Conservation (phyloP, 2,329 filamentous ascomycete species). For the Apiospora rasikravindrae region DNA sequence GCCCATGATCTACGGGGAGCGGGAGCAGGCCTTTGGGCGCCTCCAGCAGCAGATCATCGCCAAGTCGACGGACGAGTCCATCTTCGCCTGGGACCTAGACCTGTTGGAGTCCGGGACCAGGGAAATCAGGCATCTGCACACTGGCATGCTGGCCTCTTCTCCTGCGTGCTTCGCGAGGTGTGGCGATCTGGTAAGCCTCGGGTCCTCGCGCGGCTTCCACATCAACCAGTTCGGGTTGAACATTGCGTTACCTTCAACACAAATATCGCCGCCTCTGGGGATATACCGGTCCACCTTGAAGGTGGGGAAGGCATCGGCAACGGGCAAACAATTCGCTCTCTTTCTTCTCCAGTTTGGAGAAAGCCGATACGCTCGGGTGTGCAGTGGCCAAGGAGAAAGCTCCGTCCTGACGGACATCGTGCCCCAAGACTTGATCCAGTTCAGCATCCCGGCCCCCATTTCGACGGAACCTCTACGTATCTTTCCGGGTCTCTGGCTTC, state of each 20-base stretch:
- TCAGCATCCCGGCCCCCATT: background rate
- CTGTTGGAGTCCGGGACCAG: background rate
- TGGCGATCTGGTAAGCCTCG: background rate
- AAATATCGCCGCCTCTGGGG: background rate
- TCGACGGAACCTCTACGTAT: background rate
- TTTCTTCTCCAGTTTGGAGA: background rate
- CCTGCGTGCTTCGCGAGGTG: background rate
- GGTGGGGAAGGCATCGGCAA: background rate
- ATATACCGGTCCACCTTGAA: background rate
- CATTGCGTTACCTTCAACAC: background rate
- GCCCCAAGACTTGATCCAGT: background rate
- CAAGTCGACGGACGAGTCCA: background rate
- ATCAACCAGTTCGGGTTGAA: background rate
- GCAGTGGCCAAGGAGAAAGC: background rate
- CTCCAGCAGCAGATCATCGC: background rate
- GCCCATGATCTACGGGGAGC: slow-evolving; percentile 38
- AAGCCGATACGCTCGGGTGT: background rate
- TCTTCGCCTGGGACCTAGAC: background rate
- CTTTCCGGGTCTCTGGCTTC: background rate
- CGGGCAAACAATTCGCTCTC: background rate
- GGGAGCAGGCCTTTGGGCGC: slow-evolving; percentile 1
- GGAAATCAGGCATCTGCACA: background rate
- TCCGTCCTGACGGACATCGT: background rate
- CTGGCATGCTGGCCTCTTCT: background rate
- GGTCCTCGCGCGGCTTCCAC: background rate